Evolutionary conservation across 1,139 yeast genomes (phyloP), one percentile per base, ranked within the genome.

Genomic region (Diutina rugosa): DNA sequence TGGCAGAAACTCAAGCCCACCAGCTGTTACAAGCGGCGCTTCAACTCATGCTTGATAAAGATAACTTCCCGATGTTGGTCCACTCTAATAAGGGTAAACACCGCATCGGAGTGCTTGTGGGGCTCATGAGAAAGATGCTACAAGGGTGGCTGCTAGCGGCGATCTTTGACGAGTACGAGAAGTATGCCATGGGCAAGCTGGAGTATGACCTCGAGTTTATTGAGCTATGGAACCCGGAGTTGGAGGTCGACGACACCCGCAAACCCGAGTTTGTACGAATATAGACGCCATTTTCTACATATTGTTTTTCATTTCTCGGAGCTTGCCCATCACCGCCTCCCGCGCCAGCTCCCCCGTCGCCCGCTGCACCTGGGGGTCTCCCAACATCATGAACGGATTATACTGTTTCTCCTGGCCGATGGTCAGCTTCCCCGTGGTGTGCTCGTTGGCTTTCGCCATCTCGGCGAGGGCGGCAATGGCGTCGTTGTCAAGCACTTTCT

Each of bases 21-120:
- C 73, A 72, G 8, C 80, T 85, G 7, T 76, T 90, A 58, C 74
- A 81, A 21, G 69, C 73, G 30, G 90, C 95, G 0, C 72, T 91
- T 56, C 78, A 81, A 59, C 67, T 88, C 51, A 76, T 89, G 58
- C 68, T 87, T 53, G 86, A 90, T 65, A 76, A 78, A 56, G 80
- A 84, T 32, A 90, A 90, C 67, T 87, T 87, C 66, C 98, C 99
- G 0, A 82, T 91, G 44, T 74, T 93, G 58, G 80, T 93, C 16
- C 98, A 93, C 68, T 89, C 97, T 4, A 90, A 91, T 67, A 93
- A 93, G 70, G 98, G 99, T 8, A 91, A 93, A 67, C 99, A 93
- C 67, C 72, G 99, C 55, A 91, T 90, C 1, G 98, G 98, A 0
- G 90, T 93, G 1, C 74, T 90, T 53, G 95, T 90, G 18, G 99